Evolutionary conservation across 2,329 filamentous ascomycete genomes (phyloP), one percentile per base, ranked within the genome.

Genomic region (Botryotinia narcissicola): DNA sequence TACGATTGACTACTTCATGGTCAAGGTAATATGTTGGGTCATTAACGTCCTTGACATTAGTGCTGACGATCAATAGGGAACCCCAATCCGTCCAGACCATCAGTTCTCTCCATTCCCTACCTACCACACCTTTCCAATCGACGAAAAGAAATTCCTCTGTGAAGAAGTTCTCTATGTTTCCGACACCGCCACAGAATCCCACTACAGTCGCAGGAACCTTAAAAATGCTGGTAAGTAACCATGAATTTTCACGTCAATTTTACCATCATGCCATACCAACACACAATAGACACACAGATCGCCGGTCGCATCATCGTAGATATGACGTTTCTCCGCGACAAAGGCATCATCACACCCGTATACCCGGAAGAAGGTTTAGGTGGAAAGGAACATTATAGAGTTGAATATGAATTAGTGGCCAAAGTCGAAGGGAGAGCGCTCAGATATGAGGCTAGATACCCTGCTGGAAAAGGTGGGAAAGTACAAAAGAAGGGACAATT

Each of bases 111-210:
- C 70, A 8, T 69, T 74, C 14, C 44, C n/a, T 37, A 70, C 48
- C 18, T 63, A 62, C 35, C 76, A 77, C 40, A 64, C 71, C 10
- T 78, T 75, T 32, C 57, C 44, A 35, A 35, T 73, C 2, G 63
- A 75, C 20, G 40, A 48, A n/a, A 32, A 68, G 25, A 29, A 18
- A n/a, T 70, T 78, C 2, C 40, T 72, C 10, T 78, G 76, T 42
- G 75, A 78, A 46, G 77, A 78, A 61, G 18, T 76, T 20, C 61
- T 78, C 8, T 77, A 74, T 57, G 77, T 77, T 29, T 71, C 72
- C 9, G 77, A 77, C 29, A 37, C 48, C 5, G 64, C 60, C 1
- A 76, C 74, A 2, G 70, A 74, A 42, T 73, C 74, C 14, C 67
- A 75, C 61, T 76, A 66, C 35, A 59, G 59, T 32, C 22, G 66